phyloP scores from a whole-genome alignment of 2,329 filamentous ascomycete genomes.

The Scytalidium lignicola region DNA sequence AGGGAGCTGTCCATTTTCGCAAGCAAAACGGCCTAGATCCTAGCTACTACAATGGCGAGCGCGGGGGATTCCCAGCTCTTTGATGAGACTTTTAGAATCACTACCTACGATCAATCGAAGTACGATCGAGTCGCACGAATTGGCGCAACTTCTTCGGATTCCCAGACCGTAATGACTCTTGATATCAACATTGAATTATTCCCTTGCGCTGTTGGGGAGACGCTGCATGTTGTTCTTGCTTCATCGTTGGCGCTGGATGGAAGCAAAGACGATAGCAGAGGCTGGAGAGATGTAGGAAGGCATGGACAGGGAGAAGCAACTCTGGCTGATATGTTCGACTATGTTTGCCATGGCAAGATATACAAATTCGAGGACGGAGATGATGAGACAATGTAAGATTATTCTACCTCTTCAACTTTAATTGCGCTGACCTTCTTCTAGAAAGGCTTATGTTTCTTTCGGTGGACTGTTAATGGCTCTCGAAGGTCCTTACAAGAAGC shows the following conservation, averaged over 20 bases:
- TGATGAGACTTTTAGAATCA: slow-evolving; percentile 86
- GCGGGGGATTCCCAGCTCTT: slow-evolving; percentile 88
- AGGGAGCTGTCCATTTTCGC: not conserved
- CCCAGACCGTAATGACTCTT: slow-evolving; percentile 70
- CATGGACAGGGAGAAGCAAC: slow-evolving; percentile 50
- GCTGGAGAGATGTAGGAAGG: slow-evolving; percentile 74
- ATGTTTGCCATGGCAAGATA: slow-evolving; percentile 84
- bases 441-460: slow-evolving; percentile 91
- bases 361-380: slow-evolving; percentile 80
- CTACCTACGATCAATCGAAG: slow-evolving; percentile 72
- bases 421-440: slow-evolving; percentile 33
- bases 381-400: slow-evolving; percentile 82
- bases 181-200: slow-evolving; percentile 95
- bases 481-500: slow-evolving; percentile 92
- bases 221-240: slow-evolving; percentile 74
- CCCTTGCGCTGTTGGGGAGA: slow-evolving; percentile 68
- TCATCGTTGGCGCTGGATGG: slow-evolving; percentile 85
- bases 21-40: not conserved
- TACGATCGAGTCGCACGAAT: slow-evolving; percentile 95
- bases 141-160: slow-evolving; percentile 69
- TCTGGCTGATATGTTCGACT: slow-evolving; percentile 76
- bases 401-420: slow-evolving; percentile 7
- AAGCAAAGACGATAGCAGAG: slow-evolving; percentile 66
- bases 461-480: slow-evolving; percentile 86
- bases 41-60: slow-evolving; percentile 30